phyloP scores from a whole-genome alignment of 1,284 basidiomycete species.

The Gomphus sp. region DNA sequence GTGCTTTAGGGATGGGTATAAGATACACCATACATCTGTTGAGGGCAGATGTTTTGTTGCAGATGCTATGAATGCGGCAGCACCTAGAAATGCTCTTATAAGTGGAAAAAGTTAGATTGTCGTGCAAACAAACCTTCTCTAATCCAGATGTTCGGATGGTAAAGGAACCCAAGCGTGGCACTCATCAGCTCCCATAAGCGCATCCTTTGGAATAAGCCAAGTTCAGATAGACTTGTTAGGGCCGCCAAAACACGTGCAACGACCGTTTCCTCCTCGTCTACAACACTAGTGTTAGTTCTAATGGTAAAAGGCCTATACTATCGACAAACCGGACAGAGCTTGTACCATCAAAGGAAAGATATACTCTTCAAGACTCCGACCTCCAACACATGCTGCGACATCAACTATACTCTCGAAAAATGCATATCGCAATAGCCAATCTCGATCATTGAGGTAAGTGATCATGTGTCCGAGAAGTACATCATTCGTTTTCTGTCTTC shows the following conservation, averaged over 20 bases:
- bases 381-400: conserved; percentile 88
- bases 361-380: conserved; percentile 78
- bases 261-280: conserved; percentile 93
- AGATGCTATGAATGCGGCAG: conserved; percentile 80
- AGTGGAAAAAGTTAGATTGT: not conserved
- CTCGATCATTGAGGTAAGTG: conserved; percentile 93
- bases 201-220: conserved; percentile 84
- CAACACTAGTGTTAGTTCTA: not conserved
- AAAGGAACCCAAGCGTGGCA: conserved; percentile 79
- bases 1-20: conserved; percentile 86
- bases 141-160: conserved; percentile 97
- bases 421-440: conserved; percentile 84
- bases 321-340: conserved; percentile 68
- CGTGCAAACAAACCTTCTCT: conserved; percentile 58
- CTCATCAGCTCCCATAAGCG: conserved; percentile 93
- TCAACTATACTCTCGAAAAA: conserved; percentile 96
- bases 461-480: conserved; percentile 96
- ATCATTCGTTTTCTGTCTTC: conserved; percentile 88
- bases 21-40: conserved; percentile 92
- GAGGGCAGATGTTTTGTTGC: conserved; percentile 69
- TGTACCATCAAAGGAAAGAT: conserved; percentile 94
- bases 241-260: conserved; percentile 82
- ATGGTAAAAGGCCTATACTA: not conserved
- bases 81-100: conserved; percentile 36
- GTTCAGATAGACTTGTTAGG: conserved; percentile 77